phyloP scores from a whole-genome alignment of 805 yeast species.

The Teunomyces kruisii region DNA sequence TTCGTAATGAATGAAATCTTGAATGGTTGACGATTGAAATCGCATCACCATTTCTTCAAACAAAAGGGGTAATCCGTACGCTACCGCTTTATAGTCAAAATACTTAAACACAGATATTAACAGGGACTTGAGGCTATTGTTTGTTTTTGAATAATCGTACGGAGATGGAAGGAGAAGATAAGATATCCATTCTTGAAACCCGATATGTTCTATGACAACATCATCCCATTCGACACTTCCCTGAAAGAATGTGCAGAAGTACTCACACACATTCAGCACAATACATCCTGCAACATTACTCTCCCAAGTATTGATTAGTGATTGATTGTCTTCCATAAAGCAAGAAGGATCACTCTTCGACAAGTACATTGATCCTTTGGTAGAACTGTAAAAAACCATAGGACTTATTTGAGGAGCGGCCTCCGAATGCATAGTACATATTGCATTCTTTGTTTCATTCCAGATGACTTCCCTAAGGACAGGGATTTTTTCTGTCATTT shows the following conservation, averaged over 20 bases:
- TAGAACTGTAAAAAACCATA: conserved; percentile 47
- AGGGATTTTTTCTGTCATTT: conserved; percentile 79
- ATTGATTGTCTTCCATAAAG: conserved; percentile 34
- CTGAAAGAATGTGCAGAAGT: conserved; percentile 54
- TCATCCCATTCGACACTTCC: conserved; percentile 50
- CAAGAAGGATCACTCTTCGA: conserved; percentile 7
- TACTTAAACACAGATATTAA: conserved; percentile 51
- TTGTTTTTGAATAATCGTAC: conserved; percentile 58
- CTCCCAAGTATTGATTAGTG: conserved; percentile 54
- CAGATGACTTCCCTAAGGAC: conserved; percentile 60
- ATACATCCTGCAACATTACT: conserved; percentile 44
- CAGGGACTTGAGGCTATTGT: conserved; percentile 47
- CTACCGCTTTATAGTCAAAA: conserved; percentile 55
- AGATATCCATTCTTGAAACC: conserved; percentile 45
- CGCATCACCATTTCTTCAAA: conserved; percentile 29
- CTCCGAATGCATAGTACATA: conserved; percentile 42
- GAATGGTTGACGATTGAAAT: conserved; percentile 27
- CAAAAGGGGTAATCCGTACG: conserved; percentile 43
- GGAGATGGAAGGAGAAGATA: conserved; percentile 54
- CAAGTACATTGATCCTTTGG: conserved; percentile 1
- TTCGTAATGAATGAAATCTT: conserved; percentile 27
- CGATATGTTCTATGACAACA: conserved; percentile 34
- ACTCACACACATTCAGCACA: conserved; percentile 49
- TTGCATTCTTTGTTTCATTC: conserved; percentile 44
- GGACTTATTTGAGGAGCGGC: conserved; percentile 33